Base-by-base conservation (phyloP, 2,329 filamentous ascomycete genomes). In the Fusarium robinianum region DNA sequence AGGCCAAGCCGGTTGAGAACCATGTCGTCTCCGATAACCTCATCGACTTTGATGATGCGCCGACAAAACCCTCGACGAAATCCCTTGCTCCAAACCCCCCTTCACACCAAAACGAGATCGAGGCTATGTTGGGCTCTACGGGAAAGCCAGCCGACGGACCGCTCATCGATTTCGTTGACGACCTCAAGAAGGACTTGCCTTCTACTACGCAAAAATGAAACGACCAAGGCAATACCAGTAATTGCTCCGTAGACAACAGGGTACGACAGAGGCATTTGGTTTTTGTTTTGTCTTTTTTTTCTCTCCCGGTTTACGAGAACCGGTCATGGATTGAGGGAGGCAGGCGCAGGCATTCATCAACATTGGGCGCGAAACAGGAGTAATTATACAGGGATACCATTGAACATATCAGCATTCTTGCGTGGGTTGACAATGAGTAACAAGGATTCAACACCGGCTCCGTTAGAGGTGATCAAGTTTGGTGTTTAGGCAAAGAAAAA, bases 121-220 rank as follows among this genome's bases (percentile, higher is more conserved):
- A 73, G 23, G 44, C 53, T 8, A 58, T 79, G 63, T 66, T 81
- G 12, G 59, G 67, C 19, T 63, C 71, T 7, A 81, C 78, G 5
- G 75, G 77, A 9, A 72, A 70, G 43, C 70, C 67, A 12, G 67
- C 70, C 5, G 65, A 73, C 1, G 77, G 78, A 0, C 75, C 78
- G 2, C 63, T 82, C 33, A 71, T 83, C 22, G 77, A 84, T 60
- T 83, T 84, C 45, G 68, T 75, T 11, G 58, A 73, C 8, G 80
- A 83, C 44, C 29, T 83, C 61, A 76, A 76, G 62, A 76, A 74
- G 44, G 63, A 68, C 16, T 56, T 83, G 24, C 77, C 77, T 4
- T 44, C 61, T 18, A 54, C 46, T 16, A 49, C 49, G 10, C 53
- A 57, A 51, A 61, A 44, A 55, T 30, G 26, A 46, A n/a, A 41